Evolutionary conservation across 352 stramenopile species (phyloP).

Genomic region (Phytophthora lateralis): DNA sequence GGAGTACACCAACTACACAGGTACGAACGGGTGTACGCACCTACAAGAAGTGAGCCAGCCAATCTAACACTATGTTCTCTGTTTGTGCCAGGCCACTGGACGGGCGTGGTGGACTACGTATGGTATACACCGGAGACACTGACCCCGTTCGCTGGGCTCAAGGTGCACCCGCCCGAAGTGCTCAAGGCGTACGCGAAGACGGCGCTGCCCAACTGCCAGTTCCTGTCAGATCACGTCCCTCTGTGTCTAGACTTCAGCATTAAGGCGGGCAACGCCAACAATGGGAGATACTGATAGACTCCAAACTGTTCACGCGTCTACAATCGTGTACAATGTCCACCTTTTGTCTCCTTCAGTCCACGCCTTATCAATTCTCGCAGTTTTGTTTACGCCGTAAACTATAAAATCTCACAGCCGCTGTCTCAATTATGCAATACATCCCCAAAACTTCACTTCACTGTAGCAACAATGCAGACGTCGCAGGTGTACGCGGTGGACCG

Average conservation of each 20-base stretch:
- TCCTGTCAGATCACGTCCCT: conserved; percentile 96
- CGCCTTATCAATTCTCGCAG: not conserved
- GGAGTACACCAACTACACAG: conserved; percentile 98
- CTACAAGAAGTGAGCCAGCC: not conserved
- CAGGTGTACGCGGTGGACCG: conserved; percentile 88
- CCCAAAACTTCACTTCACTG: too few relatives aligned
- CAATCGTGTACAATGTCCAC: conserved; percentile 9
- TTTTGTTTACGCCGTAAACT: not conserved
- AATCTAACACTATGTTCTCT: conserved; percentile 12
- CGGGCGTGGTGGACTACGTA: conserved; percentile 97
- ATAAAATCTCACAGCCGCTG: not conserved
- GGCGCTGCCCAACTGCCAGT: conserved; percentile 96
- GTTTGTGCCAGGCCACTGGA: conserved; percentile 83
- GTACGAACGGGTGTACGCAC: conserved; percentile 27
- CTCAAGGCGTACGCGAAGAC: conserved; percentile 90
- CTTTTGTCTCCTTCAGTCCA: too few relatives aligned
- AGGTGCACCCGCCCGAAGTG: conserved; percentile 91
- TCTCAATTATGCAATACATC: too few relatives aligned
- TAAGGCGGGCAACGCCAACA: conserved; percentile 53
- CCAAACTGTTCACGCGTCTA: not conserved
- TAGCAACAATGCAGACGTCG: conserved; percentile 74
- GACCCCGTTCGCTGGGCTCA: conserved; percentile 92
- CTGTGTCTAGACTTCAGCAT: conserved; percentile 91
- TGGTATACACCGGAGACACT: conserved; percentile 96
- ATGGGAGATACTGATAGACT: conserved; percentile 64